Percentiles rank a stretch among this genome's conserved stretches.
Evolutionary conservation across 2,329 filamentous ascomycete genomes (phyloP).

Genomic region (Colletotrichum tropicicola): DNA sequence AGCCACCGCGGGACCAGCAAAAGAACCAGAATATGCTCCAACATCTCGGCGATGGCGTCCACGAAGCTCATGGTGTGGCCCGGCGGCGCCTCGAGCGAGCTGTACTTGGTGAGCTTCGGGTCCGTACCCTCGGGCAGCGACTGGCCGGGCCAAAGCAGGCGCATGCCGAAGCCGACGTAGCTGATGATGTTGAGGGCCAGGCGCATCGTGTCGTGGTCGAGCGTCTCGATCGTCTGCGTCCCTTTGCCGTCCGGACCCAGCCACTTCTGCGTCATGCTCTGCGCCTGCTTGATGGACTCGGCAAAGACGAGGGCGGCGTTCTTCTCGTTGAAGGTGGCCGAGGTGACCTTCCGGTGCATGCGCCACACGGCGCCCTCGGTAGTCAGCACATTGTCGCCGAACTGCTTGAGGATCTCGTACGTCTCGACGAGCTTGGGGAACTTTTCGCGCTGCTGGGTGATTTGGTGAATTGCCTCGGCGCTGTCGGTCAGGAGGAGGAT

Average conservation of each 20-base stretch:
- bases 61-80: constrained; percentile 74
- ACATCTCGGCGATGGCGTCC: constrained; percentile 66
- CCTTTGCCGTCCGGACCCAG: constrained; percentile 46
- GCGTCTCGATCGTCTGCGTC: constrained; percentile 58
- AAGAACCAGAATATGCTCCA: constrained; percentile 71
- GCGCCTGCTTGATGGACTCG: constrained; percentile 69
- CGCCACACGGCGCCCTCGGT: constrained; percentile 77
- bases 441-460: constrained; percentile 72
- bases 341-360: constrained; percentile 76
- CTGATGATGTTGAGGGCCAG: constrained; percentile 66
- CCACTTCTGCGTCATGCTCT: constrained; percentile 69
- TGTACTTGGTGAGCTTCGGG: constrained; percentile 57
- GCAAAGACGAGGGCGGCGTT: constrained; percentile 73
- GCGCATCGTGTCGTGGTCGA: constrained; percentile 72
- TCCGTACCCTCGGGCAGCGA: constrained; percentile 52
- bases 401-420: constrained; percentile 64
- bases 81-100: constrained; percentile 51
- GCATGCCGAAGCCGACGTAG: constrained; percentile 76
- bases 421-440: constrained; percentile 74
- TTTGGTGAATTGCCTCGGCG: constrained; percentile 71
- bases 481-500: constrained; percentile 67
- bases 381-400: constrained; percentile 76
- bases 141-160: constrained; percentile 71
- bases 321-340: constrained; percentile 79
- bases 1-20: constrained; percentile 68